phyloP scores from a whole-genome alignment of 78 protist species.

The Abeoforma whisleri region DNA sequence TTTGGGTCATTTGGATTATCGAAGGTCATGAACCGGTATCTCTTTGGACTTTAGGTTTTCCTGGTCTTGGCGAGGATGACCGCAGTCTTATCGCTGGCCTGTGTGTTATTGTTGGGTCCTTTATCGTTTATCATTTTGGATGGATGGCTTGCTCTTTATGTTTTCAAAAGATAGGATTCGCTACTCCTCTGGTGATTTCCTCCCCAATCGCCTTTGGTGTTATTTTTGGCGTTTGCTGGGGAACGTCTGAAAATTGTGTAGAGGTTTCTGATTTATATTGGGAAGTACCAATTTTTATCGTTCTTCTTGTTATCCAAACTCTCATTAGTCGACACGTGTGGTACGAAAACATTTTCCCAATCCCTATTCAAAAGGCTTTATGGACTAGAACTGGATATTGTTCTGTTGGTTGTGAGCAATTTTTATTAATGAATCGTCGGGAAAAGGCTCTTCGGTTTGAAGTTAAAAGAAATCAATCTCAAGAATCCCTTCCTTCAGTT shows the following conservation, averaged over 20 bases:
- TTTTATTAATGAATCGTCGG: not conserved
- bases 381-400: not conserved
- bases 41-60: no score
- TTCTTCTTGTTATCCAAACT: not conserved
- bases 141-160: not conserved
- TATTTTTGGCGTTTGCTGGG: no score
- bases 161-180: not conserved
- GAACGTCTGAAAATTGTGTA: no score
- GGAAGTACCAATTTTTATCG: not conserved
- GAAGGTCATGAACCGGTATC: no score
- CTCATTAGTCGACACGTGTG: not conserved
- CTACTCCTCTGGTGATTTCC: not conserved
- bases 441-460: not conserved
- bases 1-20: no score
- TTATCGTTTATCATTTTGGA: no score
- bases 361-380: not conserved
- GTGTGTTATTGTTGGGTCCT: no score
- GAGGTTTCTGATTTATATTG: not conserved
- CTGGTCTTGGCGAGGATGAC: no score
- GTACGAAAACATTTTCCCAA: not conserved
- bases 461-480: no score
- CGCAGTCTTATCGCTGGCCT: no score
- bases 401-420: not conserved
- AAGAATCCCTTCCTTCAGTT: no score
- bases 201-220: not conserved